Conservation (phyloP, 768 basidiomycete species). For the Leccinum longicurvipes region DNA sequence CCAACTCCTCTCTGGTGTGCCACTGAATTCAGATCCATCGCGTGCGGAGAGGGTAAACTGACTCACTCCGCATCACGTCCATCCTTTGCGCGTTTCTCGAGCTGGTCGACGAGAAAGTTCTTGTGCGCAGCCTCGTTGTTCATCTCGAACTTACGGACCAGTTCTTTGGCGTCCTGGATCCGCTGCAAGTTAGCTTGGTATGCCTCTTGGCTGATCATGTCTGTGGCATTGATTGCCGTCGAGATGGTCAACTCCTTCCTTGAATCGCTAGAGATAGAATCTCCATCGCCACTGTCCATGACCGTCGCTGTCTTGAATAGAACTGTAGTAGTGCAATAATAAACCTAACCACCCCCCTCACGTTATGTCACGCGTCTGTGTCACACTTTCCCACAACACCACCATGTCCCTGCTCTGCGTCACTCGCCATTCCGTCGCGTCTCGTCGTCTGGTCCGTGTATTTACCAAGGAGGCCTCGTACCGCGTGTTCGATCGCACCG, state of each 20-base stretch:
- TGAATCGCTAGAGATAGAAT: slow-evolving; percentile 5
- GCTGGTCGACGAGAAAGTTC: slow-evolving; percentile 33
- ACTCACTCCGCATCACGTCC: slow-evolving; percentile 47
- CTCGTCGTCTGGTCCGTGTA: slow-evolving; percentile 30
- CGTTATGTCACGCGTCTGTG: slow-evolving; percentile 14
- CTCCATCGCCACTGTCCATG: slow-evolving; percentile 16
- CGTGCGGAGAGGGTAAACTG: neutral
- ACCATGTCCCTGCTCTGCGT: slow-evolving; percentile 12
- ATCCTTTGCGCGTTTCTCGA: slow-evolving; percentile 36
- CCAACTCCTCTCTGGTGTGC: slow-evolving; percentile 20
- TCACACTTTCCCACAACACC: slow-evolving; percentile 19
- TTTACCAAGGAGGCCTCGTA: slow-evolving; percentile 57
- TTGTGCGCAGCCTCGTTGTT: slow-evolving; percentile 42
- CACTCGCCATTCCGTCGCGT: neutral
- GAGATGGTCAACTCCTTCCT: slow-evolving; percentile 13
- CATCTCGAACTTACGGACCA: slow-evolving; percentile 27
- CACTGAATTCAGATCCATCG: slow-evolving; percentile 1
- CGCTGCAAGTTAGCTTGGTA: slow-evolving; percentile 25
- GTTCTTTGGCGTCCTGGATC: slow-evolving; percentile 31
- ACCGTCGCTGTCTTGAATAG: neutral
- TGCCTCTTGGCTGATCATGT: slow-evolving; percentile 15
- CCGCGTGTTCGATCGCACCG: slow-evolving; percentile 81
- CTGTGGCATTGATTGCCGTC: slow-evolving; percentile 24
- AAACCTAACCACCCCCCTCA: neutral
- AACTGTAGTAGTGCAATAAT: too few relatives aligned